Percentiles rank a stretch among this genome's conserved stretches.
Evolutionary conservation across 2,329 filamentous ascomycete genomes (phyloP).

Genomic region (Capronia epimyces): DNA sequence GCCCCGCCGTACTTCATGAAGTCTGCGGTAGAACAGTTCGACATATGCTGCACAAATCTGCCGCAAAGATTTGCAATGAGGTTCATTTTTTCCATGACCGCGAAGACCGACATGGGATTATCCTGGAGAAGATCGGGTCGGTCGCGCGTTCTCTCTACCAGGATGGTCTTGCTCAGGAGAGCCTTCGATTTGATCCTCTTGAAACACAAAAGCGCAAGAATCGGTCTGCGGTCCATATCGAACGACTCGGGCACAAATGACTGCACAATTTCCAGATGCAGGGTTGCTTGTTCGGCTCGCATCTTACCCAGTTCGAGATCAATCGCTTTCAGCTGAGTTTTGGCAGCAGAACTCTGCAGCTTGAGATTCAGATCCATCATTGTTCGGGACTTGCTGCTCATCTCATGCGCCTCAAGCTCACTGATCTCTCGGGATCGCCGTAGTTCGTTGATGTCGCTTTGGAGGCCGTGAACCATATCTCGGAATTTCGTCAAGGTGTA

Average conservation of each 20-base stretch:
- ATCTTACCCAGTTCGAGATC: constrained; percentile 81
- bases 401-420: constrained; percentile 84
- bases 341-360: constrained; percentile 80
- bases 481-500: constrained; percentile 85
- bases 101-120: constrained; percentile 71
- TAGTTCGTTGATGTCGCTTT: constrained; percentile 85
- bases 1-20: constrained; percentile 76
- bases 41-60: constrained; percentile 53
- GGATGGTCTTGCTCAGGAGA: constrained; percentile 66
- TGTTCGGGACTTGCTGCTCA: constrained; percentile 78
- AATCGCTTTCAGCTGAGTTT: constrained; percentile 90
- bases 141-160: constrained; percentile 70
- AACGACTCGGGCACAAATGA: constrained; percentile 83
- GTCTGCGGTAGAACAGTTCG: constrained; percentile 67
- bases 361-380: constrained; percentile 98
- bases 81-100: constrained; percentile 76
- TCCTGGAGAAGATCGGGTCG: constrained; percentile 64
- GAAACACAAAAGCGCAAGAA: constrained; percentile 83
- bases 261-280: constrained; percentile 84
- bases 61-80: constrained; percentile 80
- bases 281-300: constrained; percentile 79
- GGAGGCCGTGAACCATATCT: constrained; percentile 77
- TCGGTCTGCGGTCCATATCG: constrained; percentile 72
- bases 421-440: constrained; percentile 80
- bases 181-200: constrained; percentile 86